These are phyloP conservation scores for Phytophthora brassicae DNA, from an alignment of 352 stramenopile species.

Conservation along the genomic window DNA sequence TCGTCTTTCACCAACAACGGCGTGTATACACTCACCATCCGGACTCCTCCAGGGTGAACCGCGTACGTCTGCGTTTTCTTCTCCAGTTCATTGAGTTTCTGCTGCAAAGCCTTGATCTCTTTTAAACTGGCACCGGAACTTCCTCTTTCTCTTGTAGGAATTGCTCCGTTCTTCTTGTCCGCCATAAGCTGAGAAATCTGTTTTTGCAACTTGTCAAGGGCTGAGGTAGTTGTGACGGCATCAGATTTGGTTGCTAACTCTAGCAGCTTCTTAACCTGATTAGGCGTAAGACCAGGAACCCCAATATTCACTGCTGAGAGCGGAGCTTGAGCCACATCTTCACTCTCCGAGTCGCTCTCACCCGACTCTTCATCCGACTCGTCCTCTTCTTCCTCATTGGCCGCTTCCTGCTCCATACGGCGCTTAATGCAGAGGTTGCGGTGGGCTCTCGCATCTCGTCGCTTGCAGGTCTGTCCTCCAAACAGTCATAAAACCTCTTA, in stretches of 20 bases:
- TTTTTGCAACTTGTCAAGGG: conserved; percentile 63
- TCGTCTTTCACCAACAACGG: conserved; percentile 73
- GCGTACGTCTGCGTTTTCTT: conserved; percentile 65
- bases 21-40: conserved; percentile 41
- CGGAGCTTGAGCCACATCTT: conserved; percentile 40
- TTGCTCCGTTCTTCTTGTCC: conserved; percentile 26
- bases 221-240: conserved; percentile 41
- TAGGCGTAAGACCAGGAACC: conserved; percentile 53
- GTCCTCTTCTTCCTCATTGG: conserved; percentile 46
- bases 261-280: conserved; percentile 71
- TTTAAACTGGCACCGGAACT: conserved; percentile 56
- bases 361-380: conserved; percentile 50
- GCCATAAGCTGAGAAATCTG: conserved; percentile 80
- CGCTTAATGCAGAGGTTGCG: conserved; percentile 72
- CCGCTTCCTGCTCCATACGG: conserved; percentile 64
- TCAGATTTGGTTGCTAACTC: conserved; percentile 65
- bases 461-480: conserved; percentile 62
- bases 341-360: conserved; percentile 74
- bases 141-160: conserved; percentile 27
- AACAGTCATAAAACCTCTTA: neutral
- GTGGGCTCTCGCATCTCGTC: conserved; percentile 69
- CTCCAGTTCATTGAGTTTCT: conserved; percentile 75
- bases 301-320: conserved; percentile 30
- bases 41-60: conserved; percentile 9
- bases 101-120: conserved; percentile 75